A percentile compares a stretch with the other conserved stretches of the same genome.
phyloP scores from a whole-genome alignment of 208 protist species.

The Crithidia sp. region DNA sequence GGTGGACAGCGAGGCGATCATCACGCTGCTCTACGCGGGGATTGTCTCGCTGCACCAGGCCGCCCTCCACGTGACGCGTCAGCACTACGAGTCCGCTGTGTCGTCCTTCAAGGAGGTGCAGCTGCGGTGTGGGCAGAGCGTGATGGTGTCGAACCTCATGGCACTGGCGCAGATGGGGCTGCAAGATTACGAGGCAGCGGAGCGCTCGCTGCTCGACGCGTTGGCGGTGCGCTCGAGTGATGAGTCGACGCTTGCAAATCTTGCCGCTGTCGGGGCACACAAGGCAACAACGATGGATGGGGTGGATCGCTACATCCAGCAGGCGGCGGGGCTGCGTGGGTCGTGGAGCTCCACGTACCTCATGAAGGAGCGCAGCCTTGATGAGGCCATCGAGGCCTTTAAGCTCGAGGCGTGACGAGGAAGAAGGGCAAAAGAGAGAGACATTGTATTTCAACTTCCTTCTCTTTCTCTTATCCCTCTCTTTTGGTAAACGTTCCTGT shows the following conservation, averaged over 20 bases:
- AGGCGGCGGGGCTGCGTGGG: conserved; percentile 41
- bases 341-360: conserved; percentile 49
- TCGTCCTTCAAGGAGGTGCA: conserved; percentile 76
- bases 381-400: conserved; percentile 60
- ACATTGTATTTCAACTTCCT: not conserved
- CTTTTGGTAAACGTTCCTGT: not conserved
- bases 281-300: conserved; percentile 58
- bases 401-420: conserved; percentile 18
- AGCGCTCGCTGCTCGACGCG: conserved; percentile 77
- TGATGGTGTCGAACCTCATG: conserved; percentile 74
- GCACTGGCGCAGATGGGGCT: conserved; percentile 79
- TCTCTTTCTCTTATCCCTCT: not conserved
- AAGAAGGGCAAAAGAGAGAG: not conserved
- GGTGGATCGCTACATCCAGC: conserved; percentile 60
- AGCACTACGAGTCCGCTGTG: conserved; percentile 54
- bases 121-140: conserved; percentile 71
- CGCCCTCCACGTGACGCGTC: conserved; percentile 26
- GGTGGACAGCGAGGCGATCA: conserved; percentile 80
- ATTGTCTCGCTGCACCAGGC: conserved; percentile 69
- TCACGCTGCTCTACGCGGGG: conserved; percentile 75
- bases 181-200: conserved; percentile 67
- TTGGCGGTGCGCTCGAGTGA: conserved; percentile 70
- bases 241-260: conserved; percentile 79
- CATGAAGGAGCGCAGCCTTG: conserved; percentile 39
- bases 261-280: conserved; percentile 62